Percentiles rank a stretch among this genome's conserved stretches.
phyloP scores from a whole-genome alignment of 352 stramenopile species.

The Aphanomyces euteiches region DNA sequence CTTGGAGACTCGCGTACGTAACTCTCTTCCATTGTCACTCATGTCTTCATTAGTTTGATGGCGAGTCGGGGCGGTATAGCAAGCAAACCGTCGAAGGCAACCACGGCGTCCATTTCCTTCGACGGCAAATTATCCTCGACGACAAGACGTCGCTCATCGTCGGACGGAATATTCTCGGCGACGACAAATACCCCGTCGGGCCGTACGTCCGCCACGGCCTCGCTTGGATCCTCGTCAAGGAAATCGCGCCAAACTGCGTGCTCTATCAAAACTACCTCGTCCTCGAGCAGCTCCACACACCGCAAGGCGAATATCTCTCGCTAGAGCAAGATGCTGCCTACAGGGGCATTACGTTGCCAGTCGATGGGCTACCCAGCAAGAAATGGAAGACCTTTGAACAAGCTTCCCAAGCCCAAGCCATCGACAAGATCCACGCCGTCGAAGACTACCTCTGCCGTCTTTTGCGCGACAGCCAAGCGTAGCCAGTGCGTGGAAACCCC shows the following conservation, averaged over 20 bases:
- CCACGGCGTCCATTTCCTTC: conserved; percentile 17
- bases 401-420: too few species aligned
- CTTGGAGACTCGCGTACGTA: conserved; percentile 19
- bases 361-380: too few species aligned
- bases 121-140: not conserved
- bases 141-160: conserved; percentile 11
- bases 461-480: too few species aligned
- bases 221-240: conserved; percentile 27
- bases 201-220: conserved; percentile 11
- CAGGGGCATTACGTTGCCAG: not conserved
- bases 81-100: not conserved
- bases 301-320: not conserved
- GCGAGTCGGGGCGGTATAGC: conserved; percentile 22
- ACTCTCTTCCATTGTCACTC: not conserved
- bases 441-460: too few species aligned
- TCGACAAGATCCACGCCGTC: too few species aligned
- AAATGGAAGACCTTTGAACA: too few species aligned
- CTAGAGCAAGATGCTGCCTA: not conserved
- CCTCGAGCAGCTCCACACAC: not conserved
- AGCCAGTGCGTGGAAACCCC: too few species aligned
- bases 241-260: conserved; percentile 5
- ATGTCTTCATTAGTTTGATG: conserved; percentile 9
- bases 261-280: conserved; percentile 29
- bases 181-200: conserved; percentile 26
- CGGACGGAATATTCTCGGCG: conserved; percentile 18